Evolutionary conservation across 1,284 basidiomycete species (phyloP), one percentile per base, ranked within the genome.

Genomic region (Microbotryomycetes sp.): DNA sequence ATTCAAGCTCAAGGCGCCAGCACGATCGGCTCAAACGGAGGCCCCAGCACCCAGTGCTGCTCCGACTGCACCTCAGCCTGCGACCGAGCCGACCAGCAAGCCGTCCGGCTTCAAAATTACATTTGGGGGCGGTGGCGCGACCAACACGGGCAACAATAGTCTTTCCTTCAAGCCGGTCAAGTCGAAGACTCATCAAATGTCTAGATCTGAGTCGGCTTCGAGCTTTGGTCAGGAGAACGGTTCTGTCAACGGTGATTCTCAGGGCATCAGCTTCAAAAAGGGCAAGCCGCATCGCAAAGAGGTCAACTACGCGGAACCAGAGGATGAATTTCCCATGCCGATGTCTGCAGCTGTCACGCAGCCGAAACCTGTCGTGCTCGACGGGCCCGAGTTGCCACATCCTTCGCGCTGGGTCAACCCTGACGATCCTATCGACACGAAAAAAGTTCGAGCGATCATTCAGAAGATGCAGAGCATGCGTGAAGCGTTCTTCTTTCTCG

Each of bases 401-500:
- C 65, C 64, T 26, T 52, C 52, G 18, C 52, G 45, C 15, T 66
- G 60, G 59, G 54, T 66, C 45, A 45, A 52, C n/a, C 35, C 59
- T 18, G 58, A 60, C 16, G 68, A 65, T 55, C 70, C 72, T 15
- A 61, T 77, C 50, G 72, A 73, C 53, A 21, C 65, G 30, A 75
- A 75, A 52, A 91, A 91, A 74, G 89, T 86, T 71, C 85, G 82
- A 73, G 83, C 85, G 1, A 73, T 94, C 26, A 71, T 97, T 65
- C 84, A 82, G 71, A 77, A 71, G 28, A 72, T 97, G 28, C 75
- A 79, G 61, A 88, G 84, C 73, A 75, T 87, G 30, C 82, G 85
- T 1, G 86, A 89, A 70, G 83, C 86, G 15, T 75, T 77, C 29
- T 87, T 94, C 63, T 98, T 98, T 78, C 73, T 82, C 46, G 80